phyloP scores from a whole-genome alignment of 108 stramenopile genomes.

The Bacterosira constricta region DNA sequence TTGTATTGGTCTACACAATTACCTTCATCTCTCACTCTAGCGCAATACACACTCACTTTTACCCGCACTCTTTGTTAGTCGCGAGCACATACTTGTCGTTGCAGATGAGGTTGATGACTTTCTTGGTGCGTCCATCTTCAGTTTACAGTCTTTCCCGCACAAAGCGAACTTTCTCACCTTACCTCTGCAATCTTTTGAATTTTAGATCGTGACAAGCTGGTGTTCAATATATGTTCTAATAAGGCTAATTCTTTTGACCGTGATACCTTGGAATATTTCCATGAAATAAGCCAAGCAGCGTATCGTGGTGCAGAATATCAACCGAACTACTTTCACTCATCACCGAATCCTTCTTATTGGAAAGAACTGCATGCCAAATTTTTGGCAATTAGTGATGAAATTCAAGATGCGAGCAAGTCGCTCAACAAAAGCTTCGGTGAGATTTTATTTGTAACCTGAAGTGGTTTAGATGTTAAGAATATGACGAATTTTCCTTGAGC shows the following conservation, averaged over 20 bases:
- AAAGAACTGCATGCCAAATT: constrained; percentile 46
- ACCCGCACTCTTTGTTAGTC: too few relatives aligned
- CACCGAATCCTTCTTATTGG: constrained; percentile 54
- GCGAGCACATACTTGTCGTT: constrained; percentile 54
- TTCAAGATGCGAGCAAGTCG: constrained; percentile 61
- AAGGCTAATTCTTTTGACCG: constrained; percentile 52
- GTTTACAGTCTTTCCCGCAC: not conserved
- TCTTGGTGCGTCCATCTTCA: constrained; percentile 8
- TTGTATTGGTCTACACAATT: too few relatives aligned
- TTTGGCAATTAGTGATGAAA: constrained; percentile 48
- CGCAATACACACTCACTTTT: too few relatives aligned
- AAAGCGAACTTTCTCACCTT: not conserved
- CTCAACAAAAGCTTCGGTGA: constrained; percentile 60
- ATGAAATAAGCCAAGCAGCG: constrained; percentile 44
- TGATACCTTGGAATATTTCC: constrained; percentile 40
- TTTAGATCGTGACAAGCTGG: constrained; percentile 56
- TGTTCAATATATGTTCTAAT: constrained; percentile 66
- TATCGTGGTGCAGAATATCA: constrained; percentile 35
- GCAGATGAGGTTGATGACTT: constrained; percentile 64
- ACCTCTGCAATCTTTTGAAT: not conserved
- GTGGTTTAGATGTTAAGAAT: not conserved
- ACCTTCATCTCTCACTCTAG: too few relatives aligned
- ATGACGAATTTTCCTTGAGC: not conserved
- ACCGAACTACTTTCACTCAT: constrained; percentile 21
- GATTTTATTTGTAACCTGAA: not conserved